Conservation (phyloP, 2,329 filamentous ascomycete species). For the Colletotrichum simmondsii region DNA sequence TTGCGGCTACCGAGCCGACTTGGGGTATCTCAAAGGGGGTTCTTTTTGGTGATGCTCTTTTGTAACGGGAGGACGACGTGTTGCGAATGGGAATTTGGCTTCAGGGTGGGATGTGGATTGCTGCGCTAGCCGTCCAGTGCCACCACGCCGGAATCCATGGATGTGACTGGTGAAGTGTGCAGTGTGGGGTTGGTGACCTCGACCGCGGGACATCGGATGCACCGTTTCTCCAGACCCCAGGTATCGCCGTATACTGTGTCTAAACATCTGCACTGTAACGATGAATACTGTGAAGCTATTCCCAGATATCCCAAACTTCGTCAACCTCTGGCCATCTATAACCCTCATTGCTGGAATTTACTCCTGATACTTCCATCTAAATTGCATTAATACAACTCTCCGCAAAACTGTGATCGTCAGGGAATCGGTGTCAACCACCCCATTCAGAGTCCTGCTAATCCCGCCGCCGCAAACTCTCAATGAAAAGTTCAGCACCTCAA, state of each 20-base stretch:
- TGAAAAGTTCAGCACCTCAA: too few relatives aligned
- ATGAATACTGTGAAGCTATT: neutral
- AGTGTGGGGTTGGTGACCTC: neutral
- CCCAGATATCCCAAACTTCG: neutral
- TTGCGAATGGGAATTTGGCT: constrained; percentile 35
- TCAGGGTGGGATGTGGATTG: constrained; percentile 31
- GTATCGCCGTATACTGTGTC: neutral
- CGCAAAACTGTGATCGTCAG: too few relatives aligned
- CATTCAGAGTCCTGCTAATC: neutral
- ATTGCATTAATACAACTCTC: too few relatives aligned
- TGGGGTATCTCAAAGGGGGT: constrained; percentile 12
- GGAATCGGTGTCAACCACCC: neutral
- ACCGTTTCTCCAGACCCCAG: constrained; percentile 16
- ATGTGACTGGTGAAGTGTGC: neutral
- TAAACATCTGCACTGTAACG: accelerated
- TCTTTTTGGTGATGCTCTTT: constrained; percentile 15
- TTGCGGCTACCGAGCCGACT: constrained; percentile 37
- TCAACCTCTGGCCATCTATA: too few relatives aligned
- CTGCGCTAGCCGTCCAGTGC: constrained; percentile 20
- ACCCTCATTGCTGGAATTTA: too few relatives aligned
- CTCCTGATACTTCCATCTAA: too few relatives aligned
- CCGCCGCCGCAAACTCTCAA: too few relatives aligned
- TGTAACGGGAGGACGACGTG: constrained; percentile 15
- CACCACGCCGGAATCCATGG: constrained; percentile 13
- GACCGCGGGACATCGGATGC: constrained; percentile 9